Conservation (phyloP, 2,329 filamentous ascomycete species). For the Xylaria sp. region DNA sequence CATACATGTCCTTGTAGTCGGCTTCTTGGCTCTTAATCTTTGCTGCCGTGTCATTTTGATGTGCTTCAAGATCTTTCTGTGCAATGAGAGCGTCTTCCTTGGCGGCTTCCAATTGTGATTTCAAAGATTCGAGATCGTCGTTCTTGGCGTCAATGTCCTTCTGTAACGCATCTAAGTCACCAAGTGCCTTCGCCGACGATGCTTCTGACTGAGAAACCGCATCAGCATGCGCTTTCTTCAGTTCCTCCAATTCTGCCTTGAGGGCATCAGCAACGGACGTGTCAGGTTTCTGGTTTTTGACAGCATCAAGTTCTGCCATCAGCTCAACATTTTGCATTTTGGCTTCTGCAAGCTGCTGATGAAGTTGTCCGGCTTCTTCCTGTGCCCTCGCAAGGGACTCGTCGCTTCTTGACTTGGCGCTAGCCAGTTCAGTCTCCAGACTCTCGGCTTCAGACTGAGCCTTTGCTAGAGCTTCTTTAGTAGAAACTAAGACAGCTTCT, state of each 20-base stretch:
- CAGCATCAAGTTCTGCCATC: constrained; percentile 69
- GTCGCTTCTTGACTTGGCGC: constrained; percentile 49
- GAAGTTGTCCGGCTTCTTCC: constrained; percentile 61
- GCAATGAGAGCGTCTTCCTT: constrained; percentile 53
- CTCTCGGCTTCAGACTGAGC: constrained; percentile 46
- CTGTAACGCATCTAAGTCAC: constrained; percentile 45
- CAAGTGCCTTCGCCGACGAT: constrained; percentile 47
- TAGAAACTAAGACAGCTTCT: constrained; percentile 52
- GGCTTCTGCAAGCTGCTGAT: constrained; percentile 65
- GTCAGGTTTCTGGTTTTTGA: constrained; percentile 66
- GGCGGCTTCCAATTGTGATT: constrained; percentile 58
- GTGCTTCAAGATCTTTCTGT: constrained; percentile 65
- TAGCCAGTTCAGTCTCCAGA: constrained; percentile 52
- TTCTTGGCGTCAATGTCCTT: constrained; percentile 51
- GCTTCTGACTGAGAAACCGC: constrained; percentile 55
- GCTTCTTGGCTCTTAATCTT: constrained; percentile 66
- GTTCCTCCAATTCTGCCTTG: constrained; percentile 60
- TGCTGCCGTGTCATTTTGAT: constrained; percentile 62
- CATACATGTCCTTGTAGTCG: constrained; percentile 73
- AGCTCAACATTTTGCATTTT: constrained; percentile 71
- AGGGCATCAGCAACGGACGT: constrained; percentile 65
- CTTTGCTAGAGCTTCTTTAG: constrained; percentile 49
- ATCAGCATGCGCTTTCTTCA: constrained; percentile 61
- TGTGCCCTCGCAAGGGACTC: constrained; percentile 58
- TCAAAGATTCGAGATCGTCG: constrained; percentile 48